Evolutionary conservation across 345 rosid species (phyloP), one percentile per base, ranked within the genome.

Genomic region (Brassica carinata): DNA sequence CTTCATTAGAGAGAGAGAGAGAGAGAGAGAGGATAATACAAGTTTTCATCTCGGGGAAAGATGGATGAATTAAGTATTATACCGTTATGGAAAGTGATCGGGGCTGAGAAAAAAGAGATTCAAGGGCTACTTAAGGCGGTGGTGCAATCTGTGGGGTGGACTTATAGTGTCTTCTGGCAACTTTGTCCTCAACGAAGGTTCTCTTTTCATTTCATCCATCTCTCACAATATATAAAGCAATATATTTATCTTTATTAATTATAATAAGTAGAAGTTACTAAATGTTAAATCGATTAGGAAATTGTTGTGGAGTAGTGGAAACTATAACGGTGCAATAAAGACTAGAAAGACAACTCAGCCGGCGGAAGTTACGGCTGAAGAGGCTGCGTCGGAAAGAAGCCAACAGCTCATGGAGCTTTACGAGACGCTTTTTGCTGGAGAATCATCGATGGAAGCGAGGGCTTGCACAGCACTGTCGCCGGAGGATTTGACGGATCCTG

Each of bases 291-390:
- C 11, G 6, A 48, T 18, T 63, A 96, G 99, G 90, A 89, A 84
- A 34, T 83, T 96, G 80, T 71, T 90, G 59, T 94, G 99, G 99
- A 90, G 88, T 67, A 96, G 91, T 76, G 98, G 99, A 73, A 94
- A 91, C 79, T 96, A 96, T 84, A 96, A 96, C 79, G 99, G 98
- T 71, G 91, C 97, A 31, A 96, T 96, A 73, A 96, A 96, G 87
- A 96, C 99, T 0, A 85, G 99, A 53, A 96, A 96, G 80, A 96
- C 98, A 62, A 93, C 95, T 76, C 98, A 96, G 62, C 97, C 98
- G 7, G 86, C 87, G 87, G 99, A 96, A 83, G 94, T 88, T 7
- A 96, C 84, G 6, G 88, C 94, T 2, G 98, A 96, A 84, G 99
- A 96, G 77, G 94, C 93, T 3, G 89, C 98, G 17, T 81, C 91